phyloP scores from a whole-genome alignment of 2,329 filamentous ascomycete genomes.

The Sporothrix protearum region DNA sequence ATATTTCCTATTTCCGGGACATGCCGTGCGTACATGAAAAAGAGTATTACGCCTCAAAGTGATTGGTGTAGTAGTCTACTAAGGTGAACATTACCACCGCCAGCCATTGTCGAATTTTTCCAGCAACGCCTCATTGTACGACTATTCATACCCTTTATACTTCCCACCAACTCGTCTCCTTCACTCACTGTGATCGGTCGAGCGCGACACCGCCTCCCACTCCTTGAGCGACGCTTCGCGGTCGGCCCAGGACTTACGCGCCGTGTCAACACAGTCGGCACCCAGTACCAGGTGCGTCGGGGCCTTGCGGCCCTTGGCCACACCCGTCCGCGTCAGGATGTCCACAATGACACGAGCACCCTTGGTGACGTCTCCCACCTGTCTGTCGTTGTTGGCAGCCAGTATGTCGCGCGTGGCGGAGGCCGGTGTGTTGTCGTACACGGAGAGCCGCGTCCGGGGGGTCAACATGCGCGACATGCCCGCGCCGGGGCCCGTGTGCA shows the following conservation, averaged over 20 bases:
- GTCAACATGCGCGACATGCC: neutral
- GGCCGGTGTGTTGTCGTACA: neutral
- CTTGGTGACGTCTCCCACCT: neutral
- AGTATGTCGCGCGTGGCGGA: neutral
- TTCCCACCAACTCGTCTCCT: neutral
- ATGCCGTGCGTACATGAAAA: no score
- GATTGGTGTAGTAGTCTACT: no score
- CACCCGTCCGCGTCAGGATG: constrained; percentile 4
- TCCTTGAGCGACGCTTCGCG: neutral
- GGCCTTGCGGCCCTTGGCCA: neutral
- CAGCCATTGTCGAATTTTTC: no score
- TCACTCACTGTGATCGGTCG: neutral
- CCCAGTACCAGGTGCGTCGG: neutral
- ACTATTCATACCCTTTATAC: no score
- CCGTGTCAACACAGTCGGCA: neutral
- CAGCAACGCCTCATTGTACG: no score
- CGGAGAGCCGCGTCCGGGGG: neutral
- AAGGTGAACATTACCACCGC: no score
- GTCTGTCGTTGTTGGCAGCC: neutral
- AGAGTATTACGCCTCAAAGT: no score
- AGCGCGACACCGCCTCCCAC: constrained; percentile 3
- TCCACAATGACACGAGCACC: constrained; percentile 2
- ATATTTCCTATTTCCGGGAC: no score
- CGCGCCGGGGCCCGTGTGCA: neutral
- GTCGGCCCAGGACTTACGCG: neutral